These are phyloP conservation scores for Populus hybrid DNA, from an alignment of 441 rosid species.

Conservation along the genomic window DNA sequence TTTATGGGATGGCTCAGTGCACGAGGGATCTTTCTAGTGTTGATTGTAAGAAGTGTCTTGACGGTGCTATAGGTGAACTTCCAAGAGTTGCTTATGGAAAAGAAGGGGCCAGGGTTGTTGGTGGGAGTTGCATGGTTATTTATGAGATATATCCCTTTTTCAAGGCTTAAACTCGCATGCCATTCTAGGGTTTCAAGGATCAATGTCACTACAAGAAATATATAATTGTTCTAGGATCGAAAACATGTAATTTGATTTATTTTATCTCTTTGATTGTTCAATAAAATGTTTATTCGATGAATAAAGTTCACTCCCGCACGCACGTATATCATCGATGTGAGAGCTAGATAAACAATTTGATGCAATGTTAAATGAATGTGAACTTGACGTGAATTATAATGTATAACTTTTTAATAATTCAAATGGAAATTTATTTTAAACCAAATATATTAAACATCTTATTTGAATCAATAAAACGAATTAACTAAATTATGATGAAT, in stretches of 20 bases:
- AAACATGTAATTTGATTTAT: background rate
- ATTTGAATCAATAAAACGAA: too few species aligned
- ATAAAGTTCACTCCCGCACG: background rate
- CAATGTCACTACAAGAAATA: background rate
- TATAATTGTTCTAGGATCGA: background rate
- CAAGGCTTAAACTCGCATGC: background rate
- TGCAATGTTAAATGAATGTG: too few species aligned
- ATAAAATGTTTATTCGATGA: background rate
- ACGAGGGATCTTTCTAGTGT: constrained; percentile 42
- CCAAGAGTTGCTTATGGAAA: constrained; percentile 49
- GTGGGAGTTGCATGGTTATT: constrained; percentile 53
- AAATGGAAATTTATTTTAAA: too few species aligned
- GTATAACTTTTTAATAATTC: too few species aligned
- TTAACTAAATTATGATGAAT: too few species aligned
- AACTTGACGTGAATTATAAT: too few species aligned
- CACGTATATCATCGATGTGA: too few species aligned
- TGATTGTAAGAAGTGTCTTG: constrained; percentile 52
- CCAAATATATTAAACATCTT: too few species aligned
- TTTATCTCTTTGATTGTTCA: background rate
- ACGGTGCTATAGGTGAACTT: constrained; percentile 37
- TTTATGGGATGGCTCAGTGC: constrained; percentile 59
- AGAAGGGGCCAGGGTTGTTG: constrained; percentile 53
- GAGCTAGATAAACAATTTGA: too few species aligned
- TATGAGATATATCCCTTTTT: constrained; percentile 24
- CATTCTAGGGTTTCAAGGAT: background rate